Evolutionary conservation across 768 basidiomycete species (phyloP), one percentile per base, ranked within the genome.

Genomic region (Tylopilus vinaceipallidus): DNA sequence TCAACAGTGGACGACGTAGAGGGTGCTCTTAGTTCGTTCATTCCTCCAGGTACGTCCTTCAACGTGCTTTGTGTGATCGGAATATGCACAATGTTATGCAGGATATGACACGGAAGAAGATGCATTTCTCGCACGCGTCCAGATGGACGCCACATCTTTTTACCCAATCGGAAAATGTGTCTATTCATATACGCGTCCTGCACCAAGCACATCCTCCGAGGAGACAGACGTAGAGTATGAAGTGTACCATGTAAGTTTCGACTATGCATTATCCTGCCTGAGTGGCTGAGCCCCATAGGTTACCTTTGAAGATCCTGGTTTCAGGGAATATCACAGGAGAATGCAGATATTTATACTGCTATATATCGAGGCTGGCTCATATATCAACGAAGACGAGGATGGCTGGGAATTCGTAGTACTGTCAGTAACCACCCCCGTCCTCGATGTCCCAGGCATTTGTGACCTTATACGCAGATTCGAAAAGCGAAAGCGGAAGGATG

Each of bases 281-380:
- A n/a, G 35, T 43, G 42, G 52, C 47, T 45, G 33, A 58, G 22
- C 30, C 14, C 30, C 41, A 42, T 59, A 98, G 94, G 71, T 83
- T 17, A 95, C 84, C 19, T 94, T 90, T 82, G 68, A 82, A 49
- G 90, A 91, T 0, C 80, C 88, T 7, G 95, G 91, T 12, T 98
- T 98, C 71, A 78, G 76, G 63, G 92, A 95, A 68, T 93, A 91
- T 53, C 95, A 98, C 63, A 79, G 87, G 16, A 75, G 82, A 46
- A 95, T 97, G 88, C 97, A 98, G 69, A 64, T 98, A 42, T 98
- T 97, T 66, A 91, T 98, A 55, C 66, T 95, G 47, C 75, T 99
- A 6, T 98, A 91, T 70, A 93, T 99, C 59, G 97, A 99, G 64
- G 97, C 81, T 11, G 97, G 95, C 3, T 92, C 90, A 12, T 98